Evolutionary conservation across 768 basidiomycete species (phyloP), one percentile per base, ranked within the genome.

Genomic region (Boletus coccyginus): DNA sequence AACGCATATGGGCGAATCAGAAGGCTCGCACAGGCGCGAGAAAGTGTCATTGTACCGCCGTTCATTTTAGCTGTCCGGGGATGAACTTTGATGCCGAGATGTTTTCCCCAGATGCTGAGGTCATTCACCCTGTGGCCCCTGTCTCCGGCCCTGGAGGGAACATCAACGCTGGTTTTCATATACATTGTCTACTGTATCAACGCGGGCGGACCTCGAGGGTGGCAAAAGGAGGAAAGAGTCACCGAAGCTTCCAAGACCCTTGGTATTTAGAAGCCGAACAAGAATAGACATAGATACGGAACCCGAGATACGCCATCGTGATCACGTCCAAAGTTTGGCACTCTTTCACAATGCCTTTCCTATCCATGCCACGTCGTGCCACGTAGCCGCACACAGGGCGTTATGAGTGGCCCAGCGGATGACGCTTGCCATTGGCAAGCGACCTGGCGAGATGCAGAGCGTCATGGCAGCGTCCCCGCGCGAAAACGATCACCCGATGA

Each of bases 91-190:
- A 21, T 32, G 7, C 52, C 14, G 36, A 50, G 12, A 44, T 11
- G 3, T 31, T 31, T 46, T 39, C 42, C 32, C 33, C 17, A 8
- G 6, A 19, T 29, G 9, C 21, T 19, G 40, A 36, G 7, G 48
- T 60, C 52, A 60, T 21, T 21, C 45, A 9, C 38, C 31, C 4
- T 14, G 17, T 8, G 5, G 32, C 50, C 44, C 29, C 46, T 50
- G 36, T 32, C 39, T 47, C 27, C 31, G 47, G 33, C 9, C 32
- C 17, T 52, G 32, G 8, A 24, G 40, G 17, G 17, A 11, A 31
- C 6, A 17, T 36, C 62, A 61, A 64, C 36, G 46, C 60, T 64
- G 52, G 13, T 29, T 54, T 64, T 55, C 53, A 59, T 52, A 13
- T 13, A 5, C 10, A 7, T 35, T 21, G 29, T n/a, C 19, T n/a